phyloP scores from a whole-genome alignment of 1,284 basidiomycete species.

The Trametes polyzona region DNA sequence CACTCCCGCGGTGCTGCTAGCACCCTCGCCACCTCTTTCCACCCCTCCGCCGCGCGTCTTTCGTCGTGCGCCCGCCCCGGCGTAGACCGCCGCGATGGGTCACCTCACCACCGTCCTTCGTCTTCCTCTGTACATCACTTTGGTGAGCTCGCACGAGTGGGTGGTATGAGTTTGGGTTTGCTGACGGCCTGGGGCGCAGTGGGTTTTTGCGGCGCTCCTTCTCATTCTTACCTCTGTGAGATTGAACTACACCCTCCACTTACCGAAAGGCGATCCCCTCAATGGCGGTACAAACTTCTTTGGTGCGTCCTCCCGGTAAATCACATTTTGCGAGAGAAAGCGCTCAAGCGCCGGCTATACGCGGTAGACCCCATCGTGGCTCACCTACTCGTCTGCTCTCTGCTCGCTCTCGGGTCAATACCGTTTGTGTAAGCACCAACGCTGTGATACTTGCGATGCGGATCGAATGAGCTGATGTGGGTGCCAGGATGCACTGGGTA shows the following conservation, averaged over 20 bases:
- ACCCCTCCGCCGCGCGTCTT: background rate
- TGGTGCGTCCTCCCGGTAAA: slow-evolving; percentile 43
- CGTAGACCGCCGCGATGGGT: slow-evolving; percentile 28
- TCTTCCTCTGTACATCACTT: slow-evolving; percentile 25
- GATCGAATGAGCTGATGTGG: slow-evolving; percentile 45
- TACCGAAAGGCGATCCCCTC: slow-evolving; percentile 57
- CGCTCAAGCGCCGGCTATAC: background rate
- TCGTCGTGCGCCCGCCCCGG: slow-evolving; percentile 6
- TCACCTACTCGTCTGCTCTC: slow-evolving; percentile 62
- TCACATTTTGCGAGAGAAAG: background rate
- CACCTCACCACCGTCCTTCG: slow-evolving; percentile 20
- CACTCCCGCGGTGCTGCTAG: background rate
- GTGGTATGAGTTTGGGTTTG: too few relatives aligned
- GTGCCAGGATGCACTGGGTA: slow-evolving; percentile 15
- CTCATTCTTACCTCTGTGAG: slow-evolving; percentile 61
- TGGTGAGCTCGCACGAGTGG: slow-evolving; percentile 19
- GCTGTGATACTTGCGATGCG: background rate
- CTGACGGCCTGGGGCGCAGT: slow-evolving; percentile 40
- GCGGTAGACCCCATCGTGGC: slow-evolving; percentile 63
- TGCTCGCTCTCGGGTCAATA: slow-evolving; percentile 62
- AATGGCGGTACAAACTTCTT: slow-evolving; percentile 63
- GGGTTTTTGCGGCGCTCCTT: slow-evolving; percentile 57
- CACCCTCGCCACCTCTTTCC: background rate
- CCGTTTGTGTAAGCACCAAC: slow-evolving; percentile 54
- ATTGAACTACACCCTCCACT: slow-evolving; percentile 66